These are phyloP conservation scores for Saccharomycopsis sp. DNA, from an alignment of 805 yeast species.

Conservation along the genomic window DNA sequence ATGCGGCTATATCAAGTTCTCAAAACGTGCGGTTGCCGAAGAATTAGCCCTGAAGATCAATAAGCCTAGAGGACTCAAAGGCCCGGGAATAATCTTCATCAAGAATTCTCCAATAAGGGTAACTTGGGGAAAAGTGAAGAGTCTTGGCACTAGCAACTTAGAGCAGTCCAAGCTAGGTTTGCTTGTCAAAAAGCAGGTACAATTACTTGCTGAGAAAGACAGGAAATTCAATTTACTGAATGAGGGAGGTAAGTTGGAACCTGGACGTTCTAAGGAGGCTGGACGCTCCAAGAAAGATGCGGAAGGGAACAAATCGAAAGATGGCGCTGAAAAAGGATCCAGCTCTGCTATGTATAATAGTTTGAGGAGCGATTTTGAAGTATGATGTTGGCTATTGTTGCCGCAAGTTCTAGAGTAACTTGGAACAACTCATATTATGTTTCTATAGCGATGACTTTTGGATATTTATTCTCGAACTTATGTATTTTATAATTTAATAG, in stretches of 20 bases:
- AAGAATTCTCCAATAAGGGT: slow-evolving; percentile 42
- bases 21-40: slow-evolving; percentile 45
- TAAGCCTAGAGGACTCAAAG: slow-evolving; percentile 14
- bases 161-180: slow-evolving; percentile 43
- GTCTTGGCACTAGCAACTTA: slow-evolving; percentile 35
- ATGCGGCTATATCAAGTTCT: slow-evolving; percentile 59
- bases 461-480: too few relatives aligned
- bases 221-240: not conserved
- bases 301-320: too few relatives aligned
- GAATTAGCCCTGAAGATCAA: slow-evolving; percentile 28
- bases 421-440: too few relatives aligned
- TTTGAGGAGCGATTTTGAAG: too few relatives aligned
- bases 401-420: too few relatives aligned
- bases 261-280: too few relatives aligned
- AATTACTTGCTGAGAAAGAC: slow-evolving; percentile 38
- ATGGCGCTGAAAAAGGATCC: too few relatives aligned
- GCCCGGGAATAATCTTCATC: slow-evolving; percentile 32
- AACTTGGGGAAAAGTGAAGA: slow-evolving; percentile 46
- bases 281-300: too few relatives aligned
- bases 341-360: too few relatives aligned
- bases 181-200: slow-evolving; percentile 47
- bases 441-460: too few relatives aligned
- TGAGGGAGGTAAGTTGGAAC: not conserved
- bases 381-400: too few relatives aligned
- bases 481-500: too few relatives aligned